Conservation (phyloP, 1,139 yeast genomes). For the Kodamaea ohmeri region DNA sequence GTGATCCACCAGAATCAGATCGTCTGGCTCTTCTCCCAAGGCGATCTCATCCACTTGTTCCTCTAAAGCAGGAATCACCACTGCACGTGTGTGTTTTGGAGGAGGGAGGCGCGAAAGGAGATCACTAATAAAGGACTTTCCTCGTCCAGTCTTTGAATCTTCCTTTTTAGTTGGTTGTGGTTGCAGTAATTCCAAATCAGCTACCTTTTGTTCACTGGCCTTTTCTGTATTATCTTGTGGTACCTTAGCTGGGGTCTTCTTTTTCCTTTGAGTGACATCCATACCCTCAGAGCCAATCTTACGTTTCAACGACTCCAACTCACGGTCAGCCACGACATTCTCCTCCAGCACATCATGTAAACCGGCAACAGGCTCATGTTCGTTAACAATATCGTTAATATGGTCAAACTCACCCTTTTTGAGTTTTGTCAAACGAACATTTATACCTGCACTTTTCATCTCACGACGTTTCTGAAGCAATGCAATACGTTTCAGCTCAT, state of each 20-base stretch:
- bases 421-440: conserved; percentile 51
- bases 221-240: too few species aligned
- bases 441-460: conserved; percentile 80
- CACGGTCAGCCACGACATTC: conserved; percentile 34
- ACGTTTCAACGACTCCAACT: conserved; percentile 42
- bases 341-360: conserved; percentile 69
- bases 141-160: too few species aligned
- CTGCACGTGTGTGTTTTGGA: conserved; percentile 26
- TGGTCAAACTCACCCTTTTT: conserved; percentile 67
- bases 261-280: conserved; percentile 22
- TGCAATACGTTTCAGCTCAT: conserved; percentile 72
- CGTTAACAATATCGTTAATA: conserved; percentile 79
- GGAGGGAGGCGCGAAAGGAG: conserved; percentile 23
- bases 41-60: conserved; percentile 17
- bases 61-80: conserved; percentile 28
- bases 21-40: background rate
- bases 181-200: conserved; percentile 1
- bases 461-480: conserved; percentile 80
- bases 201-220: background rate
- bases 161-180: too few species aligned
- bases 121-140: conserved; percentile 9
- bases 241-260: conserved; percentile 8
- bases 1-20: conserved; percentile 16
- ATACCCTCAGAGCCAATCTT: conserved; percentile 18
- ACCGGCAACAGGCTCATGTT: conserved; percentile 69